Base-by-base conservation (phyloP, 169 alveolate species). In the Plasmodium malariae region DNA sequence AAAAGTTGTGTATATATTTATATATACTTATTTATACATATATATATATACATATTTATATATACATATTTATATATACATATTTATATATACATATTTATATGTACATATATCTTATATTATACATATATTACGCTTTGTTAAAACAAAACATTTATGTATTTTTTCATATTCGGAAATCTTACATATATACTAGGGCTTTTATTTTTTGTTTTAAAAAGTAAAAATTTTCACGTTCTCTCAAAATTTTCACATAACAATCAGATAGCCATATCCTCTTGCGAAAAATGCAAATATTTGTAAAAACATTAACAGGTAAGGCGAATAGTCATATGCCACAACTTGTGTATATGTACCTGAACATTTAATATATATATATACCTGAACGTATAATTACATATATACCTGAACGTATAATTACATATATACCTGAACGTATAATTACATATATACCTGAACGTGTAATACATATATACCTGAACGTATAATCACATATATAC, bases 251-350 rank as follows among this genome's bases (percentile, higher is more conserved):
- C 51, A 21, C 26, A 45, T 49, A 45, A 76, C 17, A 30, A n/a
- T 51, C 30, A 62, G 43, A 76, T 76, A 40, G 30, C 49, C 34
- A 21, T 45, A 24, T 48, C 36, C 24, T 30, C 57, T 69, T 32
- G n/a, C 63, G 34, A 69, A 85, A 63, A 96, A 69, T 97, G 99
- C 99, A 98, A 93, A 97, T 98, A 71, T 97, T 97, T 96, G 99
- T 98, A 70, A 98, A 98, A 94, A 98, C 99, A 62, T 93, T 98
- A 40, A 97, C 99, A n/a, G 99, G 99, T 76, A 76, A 76, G 68
- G 21, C 17, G 14, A 12, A 19, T 19, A 59, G 14, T 24, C 21
- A 12, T 36, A 30, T 14, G 5, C 17, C 24, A 19, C 68, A 19
- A n/a, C 19, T 14, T 48, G 17, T 48, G 67, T 11, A 71, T 30